Base-by-base conservation (phyloP, 768 basidiomycete species). In the Lentinus tigrinus region DNA sequence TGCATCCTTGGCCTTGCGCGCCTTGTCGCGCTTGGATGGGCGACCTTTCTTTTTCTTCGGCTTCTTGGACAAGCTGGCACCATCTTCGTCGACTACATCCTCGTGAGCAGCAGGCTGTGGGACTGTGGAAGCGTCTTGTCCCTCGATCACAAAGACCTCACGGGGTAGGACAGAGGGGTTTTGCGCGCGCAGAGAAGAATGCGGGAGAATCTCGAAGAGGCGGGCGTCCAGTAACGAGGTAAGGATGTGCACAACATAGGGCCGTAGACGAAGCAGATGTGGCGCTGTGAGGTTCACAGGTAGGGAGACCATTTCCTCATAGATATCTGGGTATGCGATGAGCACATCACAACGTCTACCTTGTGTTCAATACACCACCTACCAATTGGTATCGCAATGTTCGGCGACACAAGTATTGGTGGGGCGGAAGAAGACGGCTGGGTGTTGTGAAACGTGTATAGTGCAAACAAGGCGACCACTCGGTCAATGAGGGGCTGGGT, bases 101-200 rank as follows among this genome's bases (percentile, higher is more conserved):
- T 26, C 40, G 13, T 49, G 10, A 13, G 46, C 34, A 24, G 44
- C 24, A 4, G 54, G 47, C 21, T 54, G 73, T 2, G 55, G 47
- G 11, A 67, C 54, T 23, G 69, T 60, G 2, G 62, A 61, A 36
- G 67, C 58, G 4, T 68, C 56, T 3, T 53, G 67, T 0, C 47
- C 65, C 26, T 80, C 79, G 60, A 76, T 76, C 2, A 78, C 69
- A 54, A 83, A 82, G n/a, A 83, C 72, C 63, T 91, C 90, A 24
- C 89, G 81, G 17, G 91, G 91, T 6, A 93, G 73, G 24, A 72
- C 72, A n/a, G 84, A 78, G 3, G 89, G 90, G 65, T 81, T 84
- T 66, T 81, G 73, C 0, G 88, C 73, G 24, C 73, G 70, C 9
- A 80, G 62, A 3, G 76, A 72, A 13, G 83, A 80, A 37, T 65